Conservation (phyloP, 495 filamentous ascomycete species). For the Hyaloscypha finlandica region DNA sequence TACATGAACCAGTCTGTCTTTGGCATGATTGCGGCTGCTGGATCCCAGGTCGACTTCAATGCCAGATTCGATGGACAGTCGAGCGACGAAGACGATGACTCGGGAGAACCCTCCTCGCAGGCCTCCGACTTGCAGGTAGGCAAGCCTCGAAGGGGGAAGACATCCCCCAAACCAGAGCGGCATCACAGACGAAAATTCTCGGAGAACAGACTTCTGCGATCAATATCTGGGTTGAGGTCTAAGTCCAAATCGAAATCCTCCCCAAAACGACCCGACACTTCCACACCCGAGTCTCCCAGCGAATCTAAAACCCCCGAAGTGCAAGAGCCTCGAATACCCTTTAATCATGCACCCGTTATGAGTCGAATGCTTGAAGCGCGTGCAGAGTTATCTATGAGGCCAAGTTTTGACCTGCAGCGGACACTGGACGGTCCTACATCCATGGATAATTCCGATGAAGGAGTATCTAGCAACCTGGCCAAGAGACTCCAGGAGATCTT, state of each 20-base stretch:
- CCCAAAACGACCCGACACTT: constrained; percentile 21
- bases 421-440: constrained; percentile 34
- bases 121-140: constrained; percentile 29
- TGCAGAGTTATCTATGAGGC: constrained; percentile 59
- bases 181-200: constrained; percentile 58
- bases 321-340: constrained; percentile 18
- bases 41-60: constrained; percentile 76
- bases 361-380: constrained; percentile 84
- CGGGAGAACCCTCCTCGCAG: constrained; percentile 25
- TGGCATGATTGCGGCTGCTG: constrained; percentile 89
- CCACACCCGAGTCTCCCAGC: constrained; percentile 22
- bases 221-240: constrained; percentile 54
- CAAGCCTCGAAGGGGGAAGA: constrained; percentile 25
- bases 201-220: constrained; percentile 60
- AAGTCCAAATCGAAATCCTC: constrained; percentile 35
- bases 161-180: constrained; percentile 21
- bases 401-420: constrained; percentile 53
- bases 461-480: constrained; percentile 55
- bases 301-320: constrained; percentile 15
- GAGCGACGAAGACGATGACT: constrained; percentile 75
- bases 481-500: constrained; percentile 85
- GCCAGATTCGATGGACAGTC: constrained; percentile 77
- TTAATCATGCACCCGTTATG: constrained; percentile 65
- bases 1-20: constrained; percentile 94
- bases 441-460: constrained; percentile 40